Percentiles rank a stretch among this genome's conserved stretches.
Conservation (phyloP, 306 rosid genomes). For the Rosa rugosa region DNA sequence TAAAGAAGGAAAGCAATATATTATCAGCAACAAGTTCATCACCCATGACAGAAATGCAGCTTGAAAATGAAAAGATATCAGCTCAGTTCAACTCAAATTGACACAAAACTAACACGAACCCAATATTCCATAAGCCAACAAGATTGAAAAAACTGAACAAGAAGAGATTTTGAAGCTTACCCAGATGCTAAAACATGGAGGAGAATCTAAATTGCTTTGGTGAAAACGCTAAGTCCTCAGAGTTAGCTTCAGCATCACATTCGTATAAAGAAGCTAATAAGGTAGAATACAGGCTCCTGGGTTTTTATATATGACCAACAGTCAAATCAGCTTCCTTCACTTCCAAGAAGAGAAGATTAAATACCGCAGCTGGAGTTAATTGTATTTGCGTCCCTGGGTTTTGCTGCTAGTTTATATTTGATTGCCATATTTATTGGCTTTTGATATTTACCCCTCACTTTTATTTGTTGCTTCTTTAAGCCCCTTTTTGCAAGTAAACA, state of each 20-base stretch:
- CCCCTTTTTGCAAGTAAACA: background rate
- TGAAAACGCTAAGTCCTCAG: constrained; percentile 19
- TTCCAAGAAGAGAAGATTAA: background rate
- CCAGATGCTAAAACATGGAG: constrained; percentile 23
- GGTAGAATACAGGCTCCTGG: background rate
- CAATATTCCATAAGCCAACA: background rate
- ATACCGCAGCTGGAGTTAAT: background rate
- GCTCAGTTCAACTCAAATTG: constrained; percentile 18
- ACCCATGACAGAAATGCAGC: constrained; percentile 13
- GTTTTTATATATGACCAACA: background rate
- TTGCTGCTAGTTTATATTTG: background rate
- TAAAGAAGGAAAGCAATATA: background rate
- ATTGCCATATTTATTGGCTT: background rate
- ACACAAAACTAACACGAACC: constrained; percentile 18
- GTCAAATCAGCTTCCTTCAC: background rate
- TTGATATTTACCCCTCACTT: background rate
- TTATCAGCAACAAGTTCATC: background rate
- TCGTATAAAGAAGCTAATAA: background rate
- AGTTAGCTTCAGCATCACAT: constrained; percentile 10
- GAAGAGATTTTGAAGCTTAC: constrained; percentile 32
- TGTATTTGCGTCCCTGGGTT: constrained; percentile 20
- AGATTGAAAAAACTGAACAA: constrained; percentile 1
- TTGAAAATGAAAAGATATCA: background rate
- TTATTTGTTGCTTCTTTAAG: background rate
- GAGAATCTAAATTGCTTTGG: constrained; percentile 18